Percentiles rank a stretch among this genome's conserved stretches.
Evolutionary conservation across 1,284 basidiomycete genomes (phyloP).

Genomic region (Sanghuangporus weigelae): DNA sequence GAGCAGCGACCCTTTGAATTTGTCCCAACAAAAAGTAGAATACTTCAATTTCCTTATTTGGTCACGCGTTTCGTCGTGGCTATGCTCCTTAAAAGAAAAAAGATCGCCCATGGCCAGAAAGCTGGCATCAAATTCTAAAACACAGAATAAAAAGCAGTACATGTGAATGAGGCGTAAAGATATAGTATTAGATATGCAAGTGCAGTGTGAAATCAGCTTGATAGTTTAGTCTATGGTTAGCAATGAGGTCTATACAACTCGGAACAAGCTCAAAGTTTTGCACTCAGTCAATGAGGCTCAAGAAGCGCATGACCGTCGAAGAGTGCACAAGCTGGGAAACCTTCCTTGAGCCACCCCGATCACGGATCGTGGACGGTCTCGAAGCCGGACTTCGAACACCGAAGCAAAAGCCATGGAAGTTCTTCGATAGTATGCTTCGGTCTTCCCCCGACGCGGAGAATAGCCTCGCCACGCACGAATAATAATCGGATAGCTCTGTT

Average conservation of each 20-base stretch:
- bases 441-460: no score
- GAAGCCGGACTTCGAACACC: no score
- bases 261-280: no score
- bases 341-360: no score
- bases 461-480: no score
- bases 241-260: not conserved
- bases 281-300: no score
- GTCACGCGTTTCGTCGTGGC: not conserved
- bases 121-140: not conserved
- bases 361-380: no score
- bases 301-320: no score
- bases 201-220: not conserved
- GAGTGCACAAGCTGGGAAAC: no score
- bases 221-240: not conserved
- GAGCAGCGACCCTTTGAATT: not conserved
- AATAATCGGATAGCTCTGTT: no score
- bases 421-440: no score
- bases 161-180: not conserved
- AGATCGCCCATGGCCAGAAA: not conserved
- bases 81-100: not conserved
- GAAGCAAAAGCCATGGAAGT: no score
- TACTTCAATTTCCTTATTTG: not conserved
- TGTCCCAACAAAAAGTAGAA: not conserved
- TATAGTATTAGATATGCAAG: not conserved
- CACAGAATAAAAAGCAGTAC: not conserved